phyloP scores from a whole-genome alignment of 75 land plant genomes.

The Pinus albicaulis region DNA sequence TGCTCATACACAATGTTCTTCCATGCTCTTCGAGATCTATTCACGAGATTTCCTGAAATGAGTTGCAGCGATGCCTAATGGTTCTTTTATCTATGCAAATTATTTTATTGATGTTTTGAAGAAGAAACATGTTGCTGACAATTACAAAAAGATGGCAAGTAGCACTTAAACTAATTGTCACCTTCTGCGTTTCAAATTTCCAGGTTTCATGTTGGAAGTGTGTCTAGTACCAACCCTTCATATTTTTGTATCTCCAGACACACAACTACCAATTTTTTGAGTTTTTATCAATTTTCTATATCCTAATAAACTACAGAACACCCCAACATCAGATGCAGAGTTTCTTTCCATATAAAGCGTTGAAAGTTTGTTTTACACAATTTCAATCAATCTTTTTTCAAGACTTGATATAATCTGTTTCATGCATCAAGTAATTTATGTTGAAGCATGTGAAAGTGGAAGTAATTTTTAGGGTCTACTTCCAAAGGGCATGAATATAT shows the following conservation, averaged over 20 bases:
- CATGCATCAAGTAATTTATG: conserved; percentile 59
- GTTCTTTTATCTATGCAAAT: not conserved
- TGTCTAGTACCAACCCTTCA: not conserved
- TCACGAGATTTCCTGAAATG: not conserved
- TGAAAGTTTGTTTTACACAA: too few species aligned
- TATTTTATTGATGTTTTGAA: conserved; percentile 12
- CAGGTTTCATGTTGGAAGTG: too few species aligned
- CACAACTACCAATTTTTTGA: not conserved
- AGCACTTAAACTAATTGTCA: not conserved
- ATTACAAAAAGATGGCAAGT: conserved; percentile 43
- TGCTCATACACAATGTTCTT: not conserved
- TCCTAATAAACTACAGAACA: too few species aligned
- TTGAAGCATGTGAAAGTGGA: conserved; percentile 98
- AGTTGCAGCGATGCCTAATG: conserved; percentile 35
- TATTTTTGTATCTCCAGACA: not conserved
- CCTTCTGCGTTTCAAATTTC: too few species aligned
- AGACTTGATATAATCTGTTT: not conserved
- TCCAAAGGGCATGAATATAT: conserved; percentile 68
- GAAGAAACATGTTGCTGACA: conserved; percentile 27
- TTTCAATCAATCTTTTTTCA: not conserved
- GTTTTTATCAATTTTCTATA: not conserved
- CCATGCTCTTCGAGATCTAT: not conserved
- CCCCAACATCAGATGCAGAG: too few species aligned
- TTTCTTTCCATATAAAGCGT: not conserved
- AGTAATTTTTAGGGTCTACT: conserved; percentile 86